A percentile compares a stretch with the other conserved stretches of the same genome.
Conservation (phyloP, 805 yeast genomes). For the Tetrapisispora nanseiensis region DNA sequence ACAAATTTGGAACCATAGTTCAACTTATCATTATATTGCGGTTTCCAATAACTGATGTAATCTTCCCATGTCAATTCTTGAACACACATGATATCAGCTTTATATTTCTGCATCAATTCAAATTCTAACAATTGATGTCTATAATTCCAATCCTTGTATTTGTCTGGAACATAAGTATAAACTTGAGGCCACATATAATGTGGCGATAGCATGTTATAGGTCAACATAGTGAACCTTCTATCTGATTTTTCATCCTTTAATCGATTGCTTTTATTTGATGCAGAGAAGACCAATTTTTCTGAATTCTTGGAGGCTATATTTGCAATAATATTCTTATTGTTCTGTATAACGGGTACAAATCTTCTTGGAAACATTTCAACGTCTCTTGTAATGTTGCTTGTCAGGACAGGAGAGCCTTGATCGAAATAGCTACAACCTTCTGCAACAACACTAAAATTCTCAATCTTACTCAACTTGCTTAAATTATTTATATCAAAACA, state of each 20-base stretch:
- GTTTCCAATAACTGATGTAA: slow-evolving; percentile 34
- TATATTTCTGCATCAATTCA: slow-evolving; percentile 27
- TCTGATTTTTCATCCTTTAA: not conserved
- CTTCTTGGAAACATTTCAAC: slow-evolving; percentile 2
- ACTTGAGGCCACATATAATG: slow-evolving; percentile 54
- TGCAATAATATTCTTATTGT: not conserved
- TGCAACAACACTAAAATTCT: not conserved
- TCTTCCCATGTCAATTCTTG: slow-evolving; percentile 42
- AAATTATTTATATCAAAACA: not conserved
- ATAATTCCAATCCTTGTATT: slow-evolving; percentile 40
- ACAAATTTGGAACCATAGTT: slow-evolving; percentile 41
- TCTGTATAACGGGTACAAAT: slow-evolving; percentile 1
- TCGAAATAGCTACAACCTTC: not conserved
- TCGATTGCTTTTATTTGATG: not conserved
- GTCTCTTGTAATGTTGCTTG: not conserved
- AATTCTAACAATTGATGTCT: slow-evolving; percentile 36
- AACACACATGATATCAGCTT: slow-evolving; percentile 50
- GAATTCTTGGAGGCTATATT: not conserved
- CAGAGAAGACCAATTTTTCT: not conserved
- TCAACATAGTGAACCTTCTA: slow-evolving; percentile 28
- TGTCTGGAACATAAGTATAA: slow-evolving; percentile 39
- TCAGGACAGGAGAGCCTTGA: not conserved
- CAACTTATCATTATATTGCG: slow-evolving; percentile 19
- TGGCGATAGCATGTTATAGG: slow-evolving; percentile 40
- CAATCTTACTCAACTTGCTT: slow-evolving; percentile 1